A percentile compares a stretch with the other conserved stretches of the same genome.
phyloP scores from a whole-genome alignment of 345 rosid genomes.

The Salix exigua region DNA sequence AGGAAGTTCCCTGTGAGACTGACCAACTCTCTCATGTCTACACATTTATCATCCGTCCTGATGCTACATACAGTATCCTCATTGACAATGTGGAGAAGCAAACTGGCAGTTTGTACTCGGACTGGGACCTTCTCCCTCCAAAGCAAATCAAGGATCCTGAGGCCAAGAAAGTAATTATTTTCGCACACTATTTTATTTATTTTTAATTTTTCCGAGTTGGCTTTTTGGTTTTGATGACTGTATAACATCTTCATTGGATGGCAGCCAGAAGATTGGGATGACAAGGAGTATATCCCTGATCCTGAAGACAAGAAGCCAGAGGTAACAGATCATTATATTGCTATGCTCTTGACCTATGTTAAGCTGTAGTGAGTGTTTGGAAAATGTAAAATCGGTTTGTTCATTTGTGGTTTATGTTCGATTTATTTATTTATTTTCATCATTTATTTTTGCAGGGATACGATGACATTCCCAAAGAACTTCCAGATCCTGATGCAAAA shows the following conservation, averaged over 20 bases:
- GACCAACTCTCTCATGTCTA: slow-evolving; percentile 96
- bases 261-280: slow-evolving; percentile 99
- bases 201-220: background rate
- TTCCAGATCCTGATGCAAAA: slow-evolving; percentile 75
- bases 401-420: background rate
- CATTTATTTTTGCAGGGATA: slow-evolving; percentile 46
- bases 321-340: slow-evolving; percentile 28
- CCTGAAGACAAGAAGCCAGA: slow-evolving; percentile 97
- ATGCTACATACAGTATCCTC: slow-evolving; percentile 88
- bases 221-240: background rate
- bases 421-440: background rate
- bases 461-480: slow-evolving; percentile 94
- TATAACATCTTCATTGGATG: slow-evolving; percentile 4
- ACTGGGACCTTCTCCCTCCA: slow-evolving; percentile 92
- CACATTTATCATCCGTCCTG: slow-evolving; percentile 85
- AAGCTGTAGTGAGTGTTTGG: background rate
- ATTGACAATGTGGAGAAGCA: slow-evolving; percentile 91
- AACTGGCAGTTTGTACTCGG: slow-evolving; percentile 82
- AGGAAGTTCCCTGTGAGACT: slow-evolving; percentile 98
- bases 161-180: slow-evolving; percentile 65
- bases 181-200: background rate
- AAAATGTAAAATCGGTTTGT: background rate
- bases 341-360: background rate
- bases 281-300: slow-evolving; percentile 77
- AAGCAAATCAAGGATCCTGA: slow-evolving; percentile 89